Base-by-base conservation (phyloP, 148 eudicot genomes). In the Cornus kousa region DNA sequence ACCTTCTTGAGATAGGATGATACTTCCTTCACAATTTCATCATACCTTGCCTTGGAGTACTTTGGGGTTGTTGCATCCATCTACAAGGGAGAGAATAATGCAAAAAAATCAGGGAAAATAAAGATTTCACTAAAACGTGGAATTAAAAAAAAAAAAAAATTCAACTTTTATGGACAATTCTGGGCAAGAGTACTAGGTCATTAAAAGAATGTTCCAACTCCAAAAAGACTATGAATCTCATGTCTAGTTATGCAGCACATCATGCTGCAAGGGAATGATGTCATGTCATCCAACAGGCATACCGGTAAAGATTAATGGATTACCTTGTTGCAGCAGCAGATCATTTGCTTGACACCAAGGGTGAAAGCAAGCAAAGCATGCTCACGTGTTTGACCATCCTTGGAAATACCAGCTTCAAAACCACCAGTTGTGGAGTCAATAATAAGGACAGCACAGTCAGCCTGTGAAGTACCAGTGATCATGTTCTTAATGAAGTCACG, bases 371-470 rank as follows among this genome's bases (percentile, higher is more conserved):
- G 87, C 72, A 82, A 66, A 13, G 87, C 85, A 70, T 85, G 87
- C 74, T 85, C 87, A 79, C 85, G 87, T 32, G 87, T 85, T 84
- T 85, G 87, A 17, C 87, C 87, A 80, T 85, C 87, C 85, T 85
- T 85, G 43, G 87, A 85, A 33, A 85, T 82, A 82, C 88, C 88
- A 79, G 85, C 88, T 62, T 85, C 87, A 76, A 84, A 84, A 35
- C 87, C 87, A 74, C 83, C 86, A 68, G 86, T 83, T 70, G 86
- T 84, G 75, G 86, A 84, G 79, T 84, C 86, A 68, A 84, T 84
- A 40, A 84, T 84, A 3, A 84, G 86, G 17, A 84, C 86, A 7
- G 86, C 83, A 80, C 86, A 84, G 70, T 84, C 86, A 70, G 86
- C 86, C 80, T 80, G 86, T 67, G 86, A 84, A 74, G 83, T 84